These are phyloP conservation scores for Penicillium samsonianum DNA, from an alignment of 495 filamentous ascomycete species.

Conservation along the genomic window DNA sequence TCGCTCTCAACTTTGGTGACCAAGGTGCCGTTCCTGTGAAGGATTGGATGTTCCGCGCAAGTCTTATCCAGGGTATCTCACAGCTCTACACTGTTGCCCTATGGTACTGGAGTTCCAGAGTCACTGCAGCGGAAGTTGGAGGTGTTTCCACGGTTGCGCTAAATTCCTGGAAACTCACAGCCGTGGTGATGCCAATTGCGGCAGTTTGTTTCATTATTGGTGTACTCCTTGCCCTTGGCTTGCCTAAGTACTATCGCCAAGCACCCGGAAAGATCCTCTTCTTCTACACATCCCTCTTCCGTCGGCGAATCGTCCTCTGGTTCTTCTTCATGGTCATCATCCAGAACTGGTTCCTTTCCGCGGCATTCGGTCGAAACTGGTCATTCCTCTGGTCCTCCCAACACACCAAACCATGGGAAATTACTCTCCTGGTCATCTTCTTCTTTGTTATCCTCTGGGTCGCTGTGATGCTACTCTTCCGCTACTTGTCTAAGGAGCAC, in stretches of 20 bases:
- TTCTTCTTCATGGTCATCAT: constrained; percentile 59
- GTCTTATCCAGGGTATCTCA: constrained; percentile 62
- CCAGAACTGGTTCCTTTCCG: constrained; percentile 67
- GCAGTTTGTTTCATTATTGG: constrained; percentile 60
- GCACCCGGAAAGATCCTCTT: constrained; percentile 32
- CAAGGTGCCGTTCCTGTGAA: constrained; percentile 56
- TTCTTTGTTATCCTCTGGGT: constrained; percentile 65
- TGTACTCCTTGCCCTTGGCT: constrained; percentile 52
- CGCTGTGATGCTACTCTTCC: constrained; percentile 48
- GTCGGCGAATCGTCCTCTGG: constrained; percentile 59
- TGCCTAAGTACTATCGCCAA: constrained; percentile 63
- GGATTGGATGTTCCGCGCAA: constrained; percentile 65
- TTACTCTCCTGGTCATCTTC: constrained; percentile 52
- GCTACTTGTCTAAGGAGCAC: constrained; percentile 53
- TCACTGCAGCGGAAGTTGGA: constrained; percentile 25
- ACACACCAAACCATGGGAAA: constrained; percentile 53
- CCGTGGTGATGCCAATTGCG: constrained; percentile 51
- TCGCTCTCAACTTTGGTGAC: constrained; percentile 68
- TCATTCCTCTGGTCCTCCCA: constrained; percentile 57
- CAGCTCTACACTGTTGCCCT: constrained; percentile 64
- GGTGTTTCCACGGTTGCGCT: constrained; percentile 34
- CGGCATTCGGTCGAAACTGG: constrained; percentile 65
- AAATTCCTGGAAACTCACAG: constrained; percentile 51
- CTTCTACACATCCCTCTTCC: constrained; percentile 47
- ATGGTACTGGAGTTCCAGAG: constrained; percentile 65